Evolutionary conservation across 805 yeast genomes (phyloP).

Genomic region (Yarrowia porcina): DNA sequence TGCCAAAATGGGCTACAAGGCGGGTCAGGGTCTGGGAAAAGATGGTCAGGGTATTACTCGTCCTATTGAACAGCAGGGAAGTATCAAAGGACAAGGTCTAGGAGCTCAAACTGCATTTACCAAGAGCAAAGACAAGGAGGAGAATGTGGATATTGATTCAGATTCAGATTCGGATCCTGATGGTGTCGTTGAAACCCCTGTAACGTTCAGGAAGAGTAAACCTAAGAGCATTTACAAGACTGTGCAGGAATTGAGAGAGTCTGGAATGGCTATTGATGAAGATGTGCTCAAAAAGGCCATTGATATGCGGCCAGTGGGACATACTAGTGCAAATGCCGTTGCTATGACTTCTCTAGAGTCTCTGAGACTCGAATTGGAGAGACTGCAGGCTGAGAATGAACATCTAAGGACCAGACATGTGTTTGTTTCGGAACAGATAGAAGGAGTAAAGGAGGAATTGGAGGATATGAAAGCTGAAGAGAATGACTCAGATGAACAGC

Average conservation of each 20-base stretch:
- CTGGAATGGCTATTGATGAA: slow-evolving; percentile 32
- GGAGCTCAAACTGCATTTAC: slow-evolving; percentile 36
- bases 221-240: slow-evolving; percentile 33
- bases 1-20: slow-evolving; percentile 80
- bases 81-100: slow-evolving; percentile 70
- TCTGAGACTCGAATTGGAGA: background rate
- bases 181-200: background rate
- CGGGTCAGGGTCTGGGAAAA: slow-evolving; percentile 82
- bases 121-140: background rate
- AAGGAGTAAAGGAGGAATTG: slow-evolving; percentile 28
- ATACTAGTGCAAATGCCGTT: background rate
- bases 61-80: slow-evolving; percentile 70
- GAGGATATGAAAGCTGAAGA: background rate
- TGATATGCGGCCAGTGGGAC: background rate
- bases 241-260: slow-evolving; percentile 35
- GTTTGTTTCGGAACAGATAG: slow-evolving; percentile 4
- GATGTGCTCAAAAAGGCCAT: slow-evolving; percentile 13
- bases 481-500: background rate
- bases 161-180: slow-evolving; percentile 1
- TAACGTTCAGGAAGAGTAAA: slow-evolving; percentile 8
- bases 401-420: slow-evolving; percentile 10
- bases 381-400: slow-evolving; percentile 6
- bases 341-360: slow-evolving; percentile 14
- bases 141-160: background rate
- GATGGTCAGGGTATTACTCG: slow-evolving; percentile 66